Percentiles rank a stretch among this genome's conserved stretches.
phyloP scores from a whole-genome alignment of 148 eudicot genomes.

The Fagopyrum homotropicum region DNA sequence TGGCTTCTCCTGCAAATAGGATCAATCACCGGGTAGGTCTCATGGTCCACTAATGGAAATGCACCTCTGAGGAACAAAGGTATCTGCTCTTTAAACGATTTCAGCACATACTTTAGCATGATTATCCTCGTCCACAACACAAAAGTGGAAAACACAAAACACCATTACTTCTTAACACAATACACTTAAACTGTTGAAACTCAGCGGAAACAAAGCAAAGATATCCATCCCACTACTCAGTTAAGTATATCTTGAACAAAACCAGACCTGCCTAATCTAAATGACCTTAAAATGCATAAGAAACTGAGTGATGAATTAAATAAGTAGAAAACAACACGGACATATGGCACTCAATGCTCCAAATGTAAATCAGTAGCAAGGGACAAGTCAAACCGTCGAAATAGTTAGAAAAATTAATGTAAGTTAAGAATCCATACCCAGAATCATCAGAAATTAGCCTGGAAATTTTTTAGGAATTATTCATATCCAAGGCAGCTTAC shows the following conservation, averaged over 20 bases:
- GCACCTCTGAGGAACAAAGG: neutral
- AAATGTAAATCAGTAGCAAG: neutral
- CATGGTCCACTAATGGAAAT: neutral
- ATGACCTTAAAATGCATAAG: neutral
- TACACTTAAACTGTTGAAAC: neutral
- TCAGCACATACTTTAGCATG: neutral
- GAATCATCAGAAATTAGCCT: no score
- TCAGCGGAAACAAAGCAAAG: neutral
- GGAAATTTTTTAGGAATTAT: no score
- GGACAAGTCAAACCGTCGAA: no score
- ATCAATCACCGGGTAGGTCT: no score
- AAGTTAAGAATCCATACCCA: no score
- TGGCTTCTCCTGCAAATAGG: constrained; percentile 58
- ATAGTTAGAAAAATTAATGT: no score
- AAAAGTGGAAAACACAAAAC: neutral
- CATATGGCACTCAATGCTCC: neutral
- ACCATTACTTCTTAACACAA: neutral
- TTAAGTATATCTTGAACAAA: neutral
- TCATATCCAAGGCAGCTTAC: no score
- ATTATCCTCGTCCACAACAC: neutral
- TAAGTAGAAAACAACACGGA: neutral
- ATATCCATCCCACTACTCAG: neutral
- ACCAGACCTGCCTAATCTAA: neutral
- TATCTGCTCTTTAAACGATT: neutral
- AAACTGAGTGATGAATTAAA: neutral